phyloP scores from a whole-genome alignment of 768 basidiomycete genomes.

The Hydnomerulius pinastri region DNA sequence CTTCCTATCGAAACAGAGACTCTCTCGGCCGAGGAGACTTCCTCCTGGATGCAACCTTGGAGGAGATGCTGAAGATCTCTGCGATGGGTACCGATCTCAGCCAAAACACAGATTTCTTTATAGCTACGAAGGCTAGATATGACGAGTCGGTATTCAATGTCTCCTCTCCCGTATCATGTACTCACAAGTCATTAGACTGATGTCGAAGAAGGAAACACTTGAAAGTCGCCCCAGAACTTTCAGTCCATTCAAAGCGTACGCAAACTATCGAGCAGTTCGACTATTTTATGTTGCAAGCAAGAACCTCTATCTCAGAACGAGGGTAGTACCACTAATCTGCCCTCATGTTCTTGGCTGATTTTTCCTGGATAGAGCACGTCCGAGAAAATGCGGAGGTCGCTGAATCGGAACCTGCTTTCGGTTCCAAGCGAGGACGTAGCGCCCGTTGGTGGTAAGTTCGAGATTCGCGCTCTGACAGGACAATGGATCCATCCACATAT shows the following conservation, averaged over 20 bases:
- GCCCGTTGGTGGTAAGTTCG: not conserved
- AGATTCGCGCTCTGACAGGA: not conserved
- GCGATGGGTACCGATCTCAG: not conserved
- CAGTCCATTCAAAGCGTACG: not conserved
- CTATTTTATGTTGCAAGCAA: not conserved
- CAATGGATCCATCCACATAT: not conserved
- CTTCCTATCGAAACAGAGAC: not conserved
- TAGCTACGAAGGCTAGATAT: not conserved
- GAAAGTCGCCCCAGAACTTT: not conserved
- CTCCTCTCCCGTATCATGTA: not conserved
- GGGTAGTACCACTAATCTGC: not conserved
- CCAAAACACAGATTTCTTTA: rapidly evolving
- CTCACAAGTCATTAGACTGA: not conserved
- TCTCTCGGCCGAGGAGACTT: not conserved
- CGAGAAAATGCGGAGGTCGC: not conserved
- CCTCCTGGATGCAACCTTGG: not conserved
- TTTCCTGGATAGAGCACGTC: not conserved
- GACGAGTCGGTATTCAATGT: not conserved
- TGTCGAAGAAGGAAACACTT: not conserved
- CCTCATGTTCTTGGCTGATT: not conserved
- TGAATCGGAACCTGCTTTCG: not conserved
- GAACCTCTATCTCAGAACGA: not conserved
- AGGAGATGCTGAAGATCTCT: not conserved
- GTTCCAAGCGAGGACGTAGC: constrained; percentile 7
- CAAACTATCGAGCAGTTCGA: not conserved